Evolutionary conservation across 192 early-diverging fungal species (phyloP), one percentile per base, ranked within the genome.

Genomic region (Oehlia diaphana): DNA sequence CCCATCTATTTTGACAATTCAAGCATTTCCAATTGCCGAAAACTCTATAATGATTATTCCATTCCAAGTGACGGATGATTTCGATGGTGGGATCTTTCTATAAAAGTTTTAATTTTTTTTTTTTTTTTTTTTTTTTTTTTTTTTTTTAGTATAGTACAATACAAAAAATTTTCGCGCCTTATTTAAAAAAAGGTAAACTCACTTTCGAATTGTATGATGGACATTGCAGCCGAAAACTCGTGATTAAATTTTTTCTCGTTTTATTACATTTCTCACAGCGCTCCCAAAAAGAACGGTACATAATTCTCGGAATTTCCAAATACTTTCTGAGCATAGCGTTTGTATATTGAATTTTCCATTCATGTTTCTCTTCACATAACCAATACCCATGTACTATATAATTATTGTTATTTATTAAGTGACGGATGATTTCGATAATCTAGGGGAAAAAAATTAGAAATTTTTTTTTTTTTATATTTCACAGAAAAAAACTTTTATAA

Each of bases 11-110:
- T 14, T 14, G 4, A 44, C 39, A 77, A 44, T 44, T 23, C 31
- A 16, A 16, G 13, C 75, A 77, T 77, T 77, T 26, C 75, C 75
- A 77, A 26, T 42, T 13, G 8, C 63, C 63, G 26, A 77, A 65
- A 23, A 77, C 75, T 42, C 75, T 37, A n/a, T 77, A 65, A 39
- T 63, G 19, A 21, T 77, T 42, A 21, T 74, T 33, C 26, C 50
- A 74, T 58, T 37, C 26, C 58, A 74, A 31, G 9, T 74, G 72
- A 53, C 47, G 47, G 12, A 61, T 74, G 8, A 74, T 33, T 4
- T 74, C 72, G 16, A 58, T 6, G 16, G 53, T 58, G 0, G 53
- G 6, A 14, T 21, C 19, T 21, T 21, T 58, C 53, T 58, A 16
- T 16, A 58, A 58, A 1, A 9, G 26, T 26, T 26, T 26, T 26